phyloP scores from a whole-genome alignment of 208 protist species.

The Angomonas desouzai region DNA sequence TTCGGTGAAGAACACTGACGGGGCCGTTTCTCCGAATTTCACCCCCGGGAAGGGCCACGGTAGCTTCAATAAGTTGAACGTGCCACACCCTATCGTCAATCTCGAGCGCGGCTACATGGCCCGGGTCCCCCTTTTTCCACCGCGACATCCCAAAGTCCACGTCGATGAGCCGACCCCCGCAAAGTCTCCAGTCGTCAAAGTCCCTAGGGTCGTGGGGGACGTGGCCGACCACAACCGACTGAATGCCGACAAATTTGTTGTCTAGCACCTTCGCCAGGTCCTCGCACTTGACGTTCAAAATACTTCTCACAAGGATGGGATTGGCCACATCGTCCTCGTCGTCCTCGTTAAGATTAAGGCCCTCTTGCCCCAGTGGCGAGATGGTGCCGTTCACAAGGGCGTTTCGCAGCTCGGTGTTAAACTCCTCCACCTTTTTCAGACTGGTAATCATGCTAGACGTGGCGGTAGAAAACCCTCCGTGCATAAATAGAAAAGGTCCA shows the following conservation, averaged over 20 bases:
- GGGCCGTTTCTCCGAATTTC: slow-evolving; percentile 2
- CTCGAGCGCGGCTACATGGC: slow-evolving; percentile 80
- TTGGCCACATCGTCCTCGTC: slow-evolving; percentile 66
- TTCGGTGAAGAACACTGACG: slow-evolving; percentile 12
- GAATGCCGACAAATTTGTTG: slow-evolving; percentile 72
- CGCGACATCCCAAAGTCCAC: slow-evolving; percentile 89
- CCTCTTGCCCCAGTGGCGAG: slow-evolving; percentile 50
- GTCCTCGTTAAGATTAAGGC: slow-evolving; percentile 63
- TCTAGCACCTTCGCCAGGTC: slow-evolving; percentile 58
- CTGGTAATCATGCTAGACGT: slow-evolving; percentile 68
- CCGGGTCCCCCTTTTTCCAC: slow-evolving; percentile 86
- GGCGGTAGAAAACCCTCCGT: slow-evolving; percentile 84
- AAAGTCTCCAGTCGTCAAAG: slow-evolving; percentile 79
- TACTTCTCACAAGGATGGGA: slow-evolving; percentile 81
- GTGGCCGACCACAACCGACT: slow-evolving; percentile 86
- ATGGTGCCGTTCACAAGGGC: slow-evolving; percentile 66
- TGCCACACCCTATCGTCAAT: slow-evolving; percentile 77
- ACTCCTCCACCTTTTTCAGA: slow-evolving; percentile 67
- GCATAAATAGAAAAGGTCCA: slow-evolving; percentile 87
- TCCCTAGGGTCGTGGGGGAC: slow-evolving; percentile 77
- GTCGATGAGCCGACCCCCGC: slow-evolving; percentile 65
- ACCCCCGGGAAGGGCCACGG: slow-evolving; percentile 18
- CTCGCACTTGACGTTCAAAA: slow-evolving; percentile 79
- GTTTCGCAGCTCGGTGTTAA: slow-evolving; percentile 62
- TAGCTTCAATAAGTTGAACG: slow-evolving; percentile 68